Evolutionary conservation across 1,284 basidiomycete genomes (phyloP).

Genomic region (Apiotrichum montevideense): DNA sequence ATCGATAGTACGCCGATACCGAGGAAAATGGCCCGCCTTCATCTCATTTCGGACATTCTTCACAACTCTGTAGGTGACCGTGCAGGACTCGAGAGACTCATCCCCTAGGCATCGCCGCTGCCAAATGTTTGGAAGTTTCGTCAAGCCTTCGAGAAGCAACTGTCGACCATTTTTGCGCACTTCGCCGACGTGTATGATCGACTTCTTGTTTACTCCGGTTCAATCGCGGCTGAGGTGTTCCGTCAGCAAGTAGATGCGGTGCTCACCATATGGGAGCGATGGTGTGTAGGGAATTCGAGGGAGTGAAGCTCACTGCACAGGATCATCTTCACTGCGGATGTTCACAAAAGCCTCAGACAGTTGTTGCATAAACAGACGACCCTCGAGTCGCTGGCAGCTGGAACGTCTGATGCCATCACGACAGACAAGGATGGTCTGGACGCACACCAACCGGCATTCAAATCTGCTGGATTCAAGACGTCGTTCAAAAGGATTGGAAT

Average conservation of each 20-base stretch:
- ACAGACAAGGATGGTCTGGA: conserved; percentile 4
- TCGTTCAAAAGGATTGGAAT: conserved; percentile 40
- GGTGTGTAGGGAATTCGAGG: conserved; percentile 43
- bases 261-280: conserved; percentile 91
- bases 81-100: not conserved
- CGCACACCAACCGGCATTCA: conserved; percentile 58
- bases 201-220: conserved; percentile 62
- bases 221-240: conserved; percentile 89
- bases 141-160: conserved; percentile 76
- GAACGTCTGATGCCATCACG: not conserved
- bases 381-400: conserved; percentile 6
- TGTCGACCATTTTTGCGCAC: conserved; percentile 87
- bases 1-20: conserved; percentile 87
- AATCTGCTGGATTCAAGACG: conserved; percentile 59
- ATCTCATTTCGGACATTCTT: conserved; percentile 93
- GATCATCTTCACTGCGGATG: conserved; percentile 84
- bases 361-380: conserved; percentile 60
- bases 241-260: conserved; percentile 79
- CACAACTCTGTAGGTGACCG: conserved; percentile 68
- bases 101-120: conserved; percentile 37
- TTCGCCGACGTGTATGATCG: conserved; percentile 85
- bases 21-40: conserved; percentile 87
- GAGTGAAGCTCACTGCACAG: conserved; percentile 15
- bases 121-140: conserved; percentile 77
- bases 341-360: conserved; percentile 62